These are phyloP conservation scores for Cercophora newfieldiana DNA, from an alignment of 495 filamentous ascomycete genomes.

Conservation along the genomic window DNA sequence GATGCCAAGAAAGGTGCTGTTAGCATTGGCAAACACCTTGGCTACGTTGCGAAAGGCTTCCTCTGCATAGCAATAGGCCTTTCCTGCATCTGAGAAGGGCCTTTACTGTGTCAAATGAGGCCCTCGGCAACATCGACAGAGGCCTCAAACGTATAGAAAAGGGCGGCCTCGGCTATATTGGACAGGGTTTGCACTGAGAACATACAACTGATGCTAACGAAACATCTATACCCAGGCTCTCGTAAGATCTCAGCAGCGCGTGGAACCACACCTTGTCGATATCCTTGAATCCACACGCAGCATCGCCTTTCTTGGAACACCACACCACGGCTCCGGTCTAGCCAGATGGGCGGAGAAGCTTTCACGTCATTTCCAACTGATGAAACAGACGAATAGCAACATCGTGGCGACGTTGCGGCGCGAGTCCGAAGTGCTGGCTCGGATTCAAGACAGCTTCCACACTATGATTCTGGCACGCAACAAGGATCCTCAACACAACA, in stretches of 20 bases:
- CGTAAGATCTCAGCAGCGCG: conserved; percentile 19
- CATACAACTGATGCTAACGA: not conserved
- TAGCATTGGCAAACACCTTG: too few species aligned
- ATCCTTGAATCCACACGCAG: conserved; percentile 36
- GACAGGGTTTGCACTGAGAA: too few species aligned
- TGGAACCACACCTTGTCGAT: conserved; percentile 30
- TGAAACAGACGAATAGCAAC: conserved; percentile 31
- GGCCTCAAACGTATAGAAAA: too few species aligned
- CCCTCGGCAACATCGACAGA: too few species aligned
- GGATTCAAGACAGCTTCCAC: conserved; percentile 41
- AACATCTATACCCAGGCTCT: conserved; percentile 19
- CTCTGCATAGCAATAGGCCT: too few species aligned
- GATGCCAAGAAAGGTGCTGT: too few species aligned
- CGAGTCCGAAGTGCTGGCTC: conserved; percentile 36
- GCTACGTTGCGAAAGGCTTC: too few species aligned
- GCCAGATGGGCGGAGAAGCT: conserved; percentile 33
- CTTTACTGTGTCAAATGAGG: too few species aligned
- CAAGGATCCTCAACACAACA: conserved; percentile 17
- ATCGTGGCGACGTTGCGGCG: conserved; percentile 24
- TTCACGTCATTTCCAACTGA: conserved; percentile 17
- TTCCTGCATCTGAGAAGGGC: too few species aligned
- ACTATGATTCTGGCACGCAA: conserved; percentile 32
- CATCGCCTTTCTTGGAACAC: conserved; percentile 46
- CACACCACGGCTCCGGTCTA: conserved; percentile 40
- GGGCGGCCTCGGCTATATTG: too few species aligned